phyloP scores from a whole-genome alignment of 306 rosid species.

The Notholithocarpus densiflorus region DNA sequence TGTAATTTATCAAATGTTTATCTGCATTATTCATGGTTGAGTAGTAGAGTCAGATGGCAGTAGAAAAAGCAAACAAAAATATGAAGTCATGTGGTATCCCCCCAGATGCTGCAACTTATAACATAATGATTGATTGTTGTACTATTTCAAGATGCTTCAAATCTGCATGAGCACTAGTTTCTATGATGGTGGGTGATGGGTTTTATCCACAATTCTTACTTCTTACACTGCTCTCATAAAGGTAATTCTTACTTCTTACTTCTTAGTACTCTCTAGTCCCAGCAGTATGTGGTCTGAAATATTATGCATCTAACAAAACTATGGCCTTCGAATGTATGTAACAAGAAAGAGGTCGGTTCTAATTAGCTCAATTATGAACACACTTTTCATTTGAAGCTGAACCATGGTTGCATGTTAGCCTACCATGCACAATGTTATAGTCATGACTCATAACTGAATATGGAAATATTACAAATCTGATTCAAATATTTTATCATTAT shows the following conservation, averaged over 20 bases:
- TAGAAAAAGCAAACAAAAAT: constrained; percentile 55
- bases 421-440: not conserved
- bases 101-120: constrained; percentile 53
- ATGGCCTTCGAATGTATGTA: constrained; percentile 19
- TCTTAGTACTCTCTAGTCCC: not conserved
- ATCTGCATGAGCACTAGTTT: constrained; percentile 60
- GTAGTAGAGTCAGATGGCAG: constrained; percentile 59
- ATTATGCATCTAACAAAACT: not conserved
- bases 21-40: constrained; percentile 31
- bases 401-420: not conserved
- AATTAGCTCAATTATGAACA: too few relatives aligned
- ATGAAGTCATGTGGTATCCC: constrained; percentile 59
- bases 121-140: constrained; percentile 75
- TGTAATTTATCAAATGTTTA: constrained; percentile 14
- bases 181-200: constrained; percentile 76
- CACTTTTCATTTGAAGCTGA: constrained; percentile 6
- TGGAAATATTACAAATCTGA: not conserved
- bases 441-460: not conserved
- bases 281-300: not conserved
- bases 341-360: not conserved
- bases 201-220: constrained; percentile 42
- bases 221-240: constrained; percentile 61
- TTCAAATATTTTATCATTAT: constrained; percentile 4
- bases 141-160: constrained; percentile 47
- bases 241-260: constrained; percentile 35